phyloP scores from a whole-genome alignment of 2,329 filamentous ascomycete species.

The Trichoderma polysporum region DNA sequence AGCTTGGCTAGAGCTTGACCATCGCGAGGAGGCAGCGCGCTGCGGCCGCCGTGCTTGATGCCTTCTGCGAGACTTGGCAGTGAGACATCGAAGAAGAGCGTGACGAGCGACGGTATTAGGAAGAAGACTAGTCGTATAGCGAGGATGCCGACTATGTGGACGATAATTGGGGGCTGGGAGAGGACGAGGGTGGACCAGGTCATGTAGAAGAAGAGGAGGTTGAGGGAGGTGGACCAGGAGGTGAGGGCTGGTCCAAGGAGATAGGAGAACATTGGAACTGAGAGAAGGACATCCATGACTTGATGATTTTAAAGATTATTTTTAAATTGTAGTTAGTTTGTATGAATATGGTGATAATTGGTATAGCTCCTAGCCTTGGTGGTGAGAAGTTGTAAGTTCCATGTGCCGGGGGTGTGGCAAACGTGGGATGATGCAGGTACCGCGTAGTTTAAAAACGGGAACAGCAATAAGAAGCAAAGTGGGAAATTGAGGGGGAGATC shows the following conservation, averaged over 20 bases:
- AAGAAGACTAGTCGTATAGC: conserved; percentile 69
- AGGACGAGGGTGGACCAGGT: conserved; percentile 84
- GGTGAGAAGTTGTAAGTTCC: not conserved
- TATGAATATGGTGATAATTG: not conserved
- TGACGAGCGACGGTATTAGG: conserved; percentile 68
- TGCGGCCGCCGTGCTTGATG: conserved; percentile 65
- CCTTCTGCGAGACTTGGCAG: conserved; percentile 67
- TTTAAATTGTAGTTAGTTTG: too few species aligned
- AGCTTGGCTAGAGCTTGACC: conserved; percentile 36
- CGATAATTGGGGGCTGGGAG: conserved; percentile 69
- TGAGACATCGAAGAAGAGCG: conserved; percentile 69
- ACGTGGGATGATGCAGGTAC: conserved; percentile 3
- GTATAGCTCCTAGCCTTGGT: not conserved
- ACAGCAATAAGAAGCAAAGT: not conserved
- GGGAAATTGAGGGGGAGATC: not conserved
- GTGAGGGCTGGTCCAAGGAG: conserved; percentile 60
- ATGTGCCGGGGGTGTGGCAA: not conserved
- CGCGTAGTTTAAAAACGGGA: not conserved
- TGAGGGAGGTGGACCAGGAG: conserved; percentile 76
- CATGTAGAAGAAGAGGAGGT: conserved; percentile 85
- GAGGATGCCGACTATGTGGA: conserved; percentile 72
- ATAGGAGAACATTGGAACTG: conserved; percentile 70
- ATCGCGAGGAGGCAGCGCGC: conserved; percentile 49
- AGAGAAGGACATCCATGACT: conserved; percentile 65
- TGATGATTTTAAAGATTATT: not conserved